These are phyloP conservation scores for Tilletiaria anomala DNA, from an alignment of 1,284 basidiomycete species.

Conservation along the genomic window DNA sequence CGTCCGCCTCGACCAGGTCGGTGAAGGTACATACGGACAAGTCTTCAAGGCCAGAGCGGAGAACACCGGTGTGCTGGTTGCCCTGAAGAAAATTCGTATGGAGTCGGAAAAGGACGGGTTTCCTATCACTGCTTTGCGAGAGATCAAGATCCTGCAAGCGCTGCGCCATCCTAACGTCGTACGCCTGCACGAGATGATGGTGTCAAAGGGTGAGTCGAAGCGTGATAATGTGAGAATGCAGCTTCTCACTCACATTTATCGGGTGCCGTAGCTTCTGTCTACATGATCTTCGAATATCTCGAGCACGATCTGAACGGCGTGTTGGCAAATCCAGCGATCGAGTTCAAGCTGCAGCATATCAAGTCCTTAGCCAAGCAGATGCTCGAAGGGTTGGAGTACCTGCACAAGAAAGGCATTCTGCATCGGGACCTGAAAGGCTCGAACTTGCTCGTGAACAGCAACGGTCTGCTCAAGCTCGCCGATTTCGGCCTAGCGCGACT, in stretches of 20 bases:
- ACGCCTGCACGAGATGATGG: slow-evolving; percentile 90
- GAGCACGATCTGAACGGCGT: slow-evolving; percentile 95
- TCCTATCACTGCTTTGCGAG: slow-evolving; percentile 95
- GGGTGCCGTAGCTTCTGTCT: slow-evolving; percentile 59
- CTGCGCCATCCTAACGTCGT: slow-evolving; percentile 80
- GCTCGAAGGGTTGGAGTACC: slow-evolving; percentile 78
- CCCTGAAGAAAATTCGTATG: slow-evolving; percentile 95
- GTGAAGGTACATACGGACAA: slow-evolving; percentile 97
- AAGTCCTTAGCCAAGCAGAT: slow-evolving; percentile 93
- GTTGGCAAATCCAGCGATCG: slow-evolving; percentile 72
- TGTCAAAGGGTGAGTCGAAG: slow-evolving; percentile 68
- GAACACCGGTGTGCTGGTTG: slow-evolving; percentile 60
- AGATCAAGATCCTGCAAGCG: slow-evolving; percentile 91
- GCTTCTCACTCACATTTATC: slow-evolving; percentile 1
- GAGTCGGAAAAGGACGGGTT: slow-evolving; percentile 95
- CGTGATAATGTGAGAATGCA: not conserved
- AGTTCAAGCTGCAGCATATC: slow-evolving; percentile 68
- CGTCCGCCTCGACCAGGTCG: slow-evolving; percentile 79
- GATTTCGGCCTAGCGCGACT: slow-evolving; percentile 97
- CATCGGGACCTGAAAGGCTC: slow-evolving; percentile 98
- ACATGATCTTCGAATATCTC: slow-evolving; percentile 99
- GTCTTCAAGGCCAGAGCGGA: slow-evolving; percentile 92
- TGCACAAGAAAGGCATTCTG: slow-evolving; percentile 86
- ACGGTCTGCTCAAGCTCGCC: slow-evolving; percentile 82
- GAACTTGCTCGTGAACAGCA: slow-evolving; percentile 87